Evolutionary conservation across 805 yeast species (phyloP), one percentile per base, ranked within the genome.

Genomic region (Candida insectorum): DNA sequence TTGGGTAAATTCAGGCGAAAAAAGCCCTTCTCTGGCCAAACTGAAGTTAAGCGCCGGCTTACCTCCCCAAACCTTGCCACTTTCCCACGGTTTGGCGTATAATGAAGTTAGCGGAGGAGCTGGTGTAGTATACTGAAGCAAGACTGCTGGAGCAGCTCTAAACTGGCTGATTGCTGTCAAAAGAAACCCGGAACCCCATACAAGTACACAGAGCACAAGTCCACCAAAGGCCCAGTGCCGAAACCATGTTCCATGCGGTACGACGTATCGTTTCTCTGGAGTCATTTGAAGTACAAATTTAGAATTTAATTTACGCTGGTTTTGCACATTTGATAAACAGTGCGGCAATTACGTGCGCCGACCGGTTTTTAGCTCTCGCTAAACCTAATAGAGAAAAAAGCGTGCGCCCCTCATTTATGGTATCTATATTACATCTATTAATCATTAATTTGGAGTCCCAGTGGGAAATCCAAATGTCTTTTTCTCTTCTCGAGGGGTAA

Each of bases 1-100:
- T 6, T 71, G 54, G 40, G 75, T 73, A 31, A 49, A 56, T 11
- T 61, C 56, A 0, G 93, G 81, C 0, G 51, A 40, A 45, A 83
- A 83, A 3, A 73, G 65, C 1, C 77, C 77, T 31, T 74, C 72
- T 43, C 91, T 69, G 2, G 57, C 57, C 7, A 49, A 50, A 3
- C 52, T 39, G 21, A 60, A 51, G 28, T 57, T 52, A 28, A 66
- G 44, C 12, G 56, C 58, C 7, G 40, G 38, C 36, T 54, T 56
- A 1, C 56, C 58, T 10, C 41, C 22, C 6, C n/a, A 21, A 4
- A 9, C 21, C 4, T 7, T 7, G 5, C 15, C 5, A 15, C 4
- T 5, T 11, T 21, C 26, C 16, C 29, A n/a, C n/a, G 25, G 31
- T 17, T 22, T 20, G 28, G 14, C 24, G 34, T 13, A 20, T 8